phyloP scores from a whole-genome alignment of 148 eudicot genomes.

The Vaccinium vitisidaea region DNA sequence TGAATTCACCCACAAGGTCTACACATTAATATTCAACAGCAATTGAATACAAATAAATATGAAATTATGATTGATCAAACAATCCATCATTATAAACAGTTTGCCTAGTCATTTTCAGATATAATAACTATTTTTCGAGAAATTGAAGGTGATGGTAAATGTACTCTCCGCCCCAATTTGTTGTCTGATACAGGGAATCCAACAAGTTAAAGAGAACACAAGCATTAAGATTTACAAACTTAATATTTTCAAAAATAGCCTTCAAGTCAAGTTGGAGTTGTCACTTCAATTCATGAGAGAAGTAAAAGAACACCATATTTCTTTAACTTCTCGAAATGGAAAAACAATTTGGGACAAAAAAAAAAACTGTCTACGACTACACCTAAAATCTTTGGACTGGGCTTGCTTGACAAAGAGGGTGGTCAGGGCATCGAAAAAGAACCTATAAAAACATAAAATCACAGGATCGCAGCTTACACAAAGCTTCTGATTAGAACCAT shows the following conservation, averaged over 20 bases:
- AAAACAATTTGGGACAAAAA: neutral
- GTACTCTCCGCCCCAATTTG: neutral
- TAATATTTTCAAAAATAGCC: too few species aligned
- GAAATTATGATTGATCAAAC: neutral
- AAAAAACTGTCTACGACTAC: neutral
- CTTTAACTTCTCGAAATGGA: neutral
- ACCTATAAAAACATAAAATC: neutral
- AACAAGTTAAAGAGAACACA: neutral
- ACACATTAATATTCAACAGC: neutral
- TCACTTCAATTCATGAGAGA: too few species aligned
- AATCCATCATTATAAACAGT: neutral
- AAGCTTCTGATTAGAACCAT: neutral
- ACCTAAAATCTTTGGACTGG: neutral
- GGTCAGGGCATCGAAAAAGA: neutral
- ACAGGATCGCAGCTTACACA: neutral
- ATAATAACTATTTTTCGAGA: neutral
- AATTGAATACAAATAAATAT: neutral
- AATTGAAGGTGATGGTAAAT: neutral
- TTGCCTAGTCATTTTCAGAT: neutral
- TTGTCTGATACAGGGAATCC: neutral
- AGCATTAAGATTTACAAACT: too few species aligned
- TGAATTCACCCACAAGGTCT: constrained; percentile 15
- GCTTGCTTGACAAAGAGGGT: neutral
- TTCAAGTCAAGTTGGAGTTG: too few species aligned
- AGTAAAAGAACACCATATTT: too few species aligned